Evolutionary conservation across 495 filamentous ascomycete genomes (phyloP).

Genomic region (Mytilinidion resinicola): DNA sequence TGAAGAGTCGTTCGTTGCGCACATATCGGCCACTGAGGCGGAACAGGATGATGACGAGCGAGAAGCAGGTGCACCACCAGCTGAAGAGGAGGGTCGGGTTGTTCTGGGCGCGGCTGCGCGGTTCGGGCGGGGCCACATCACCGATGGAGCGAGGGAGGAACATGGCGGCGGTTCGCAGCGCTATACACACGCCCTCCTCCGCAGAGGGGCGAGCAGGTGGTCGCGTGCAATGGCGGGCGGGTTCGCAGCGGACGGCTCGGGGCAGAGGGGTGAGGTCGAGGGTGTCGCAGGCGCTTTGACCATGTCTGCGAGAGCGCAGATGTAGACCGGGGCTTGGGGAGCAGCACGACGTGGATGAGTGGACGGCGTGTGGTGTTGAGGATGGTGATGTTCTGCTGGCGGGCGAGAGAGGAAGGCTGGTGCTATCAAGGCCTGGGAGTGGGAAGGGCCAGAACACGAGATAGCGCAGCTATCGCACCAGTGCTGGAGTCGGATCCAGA

Average conservation of each 20-base stretch:
- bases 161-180: conserved; percentile 7
- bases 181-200: conserved; percentile 23
- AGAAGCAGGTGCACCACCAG: conserved; percentile 89
- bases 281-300: conserved; percentile 18
- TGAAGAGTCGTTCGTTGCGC: conserved; percentile 72
- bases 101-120: conserved; percentile 19
- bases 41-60: conserved; percentile 70
- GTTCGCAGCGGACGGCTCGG: background rate
- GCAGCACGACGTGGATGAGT: conserved; percentile 11
- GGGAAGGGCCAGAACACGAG: background rate
- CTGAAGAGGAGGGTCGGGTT: conserved; percentile 60
- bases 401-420: background rate
- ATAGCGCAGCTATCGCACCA: conserved; percentile 18
- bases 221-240: conserved; percentile 11
- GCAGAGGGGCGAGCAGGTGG: conserved; percentile 27
- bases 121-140: conserved; percentile 19
- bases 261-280: background rate
- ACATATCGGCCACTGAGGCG: conserved; percentile 73
- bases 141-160: conserved; percentile 17
- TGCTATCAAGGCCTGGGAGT: background rate
- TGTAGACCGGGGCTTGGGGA: conserved; percentile 13
- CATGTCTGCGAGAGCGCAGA: conserved; percentile 14
- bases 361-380: conserved; percentile 3
- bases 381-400: background rate
- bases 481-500: conserved; percentile 18